These are phyloP conservation scores for Chiua virens DNA, from an alignment of 768 basidiomycete species.

Conservation along the genomic window DNA sequence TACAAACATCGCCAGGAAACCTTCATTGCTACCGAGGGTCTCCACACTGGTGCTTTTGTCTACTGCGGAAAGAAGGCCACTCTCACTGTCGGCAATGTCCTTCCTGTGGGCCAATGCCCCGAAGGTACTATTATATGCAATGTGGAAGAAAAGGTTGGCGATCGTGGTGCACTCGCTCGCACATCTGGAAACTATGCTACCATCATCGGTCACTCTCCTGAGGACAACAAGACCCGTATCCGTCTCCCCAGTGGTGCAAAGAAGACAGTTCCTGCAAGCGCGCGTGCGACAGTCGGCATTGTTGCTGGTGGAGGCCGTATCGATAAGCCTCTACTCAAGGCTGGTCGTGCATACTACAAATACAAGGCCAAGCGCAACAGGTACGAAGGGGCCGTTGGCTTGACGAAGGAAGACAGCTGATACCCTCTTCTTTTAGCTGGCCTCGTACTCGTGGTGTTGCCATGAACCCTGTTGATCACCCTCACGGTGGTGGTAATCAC, in stretches of 20 bases:
- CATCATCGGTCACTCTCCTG: constrained; percentile 94
- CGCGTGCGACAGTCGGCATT: constrained; percentile 93
- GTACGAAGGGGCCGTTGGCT: constrained; percentile 39
- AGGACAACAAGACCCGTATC: constrained; percentile 93
- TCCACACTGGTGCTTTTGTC: constrained; percentile 98
- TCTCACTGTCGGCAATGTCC: constrained; percentile 94
- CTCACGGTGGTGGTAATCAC: constrained; percentile 99
- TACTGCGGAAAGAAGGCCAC: constrained; percentile 99
- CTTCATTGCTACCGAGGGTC: constrained; percentile 97
- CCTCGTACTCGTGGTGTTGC: constrained; percentile 99
- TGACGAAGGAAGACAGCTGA: background rate
- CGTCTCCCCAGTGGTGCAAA: constrained; percentile 93
- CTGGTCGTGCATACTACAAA: constrained; percentile 93
- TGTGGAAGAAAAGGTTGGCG: constrained; percentile 96
- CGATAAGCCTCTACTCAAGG: constrained; percentile 99
- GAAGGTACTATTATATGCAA: constrained; percentile 99
- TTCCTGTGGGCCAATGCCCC: constrained; percentile 91
- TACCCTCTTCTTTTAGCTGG: constrained; percentile 57
- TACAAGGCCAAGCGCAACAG: constrained; percentile 99
- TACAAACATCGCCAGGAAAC: constrained; percentile 99
- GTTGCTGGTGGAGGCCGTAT: constrained; percentile 99
- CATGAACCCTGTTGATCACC: constrained; percentile 98
- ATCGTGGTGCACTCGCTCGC: constrained; percentile 95
- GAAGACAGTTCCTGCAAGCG: constrained; percentile 85
- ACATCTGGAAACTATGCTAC: constrained; percentile 99